A percentile compares a stretch with the other conserved stretches of the same genome.
These are phyloP conservation scores for Colletotrichum spinosum DNA, from an alignment of 2,329 filamentous ascomycete genomes.

Conservation along the genomic window DNA sequence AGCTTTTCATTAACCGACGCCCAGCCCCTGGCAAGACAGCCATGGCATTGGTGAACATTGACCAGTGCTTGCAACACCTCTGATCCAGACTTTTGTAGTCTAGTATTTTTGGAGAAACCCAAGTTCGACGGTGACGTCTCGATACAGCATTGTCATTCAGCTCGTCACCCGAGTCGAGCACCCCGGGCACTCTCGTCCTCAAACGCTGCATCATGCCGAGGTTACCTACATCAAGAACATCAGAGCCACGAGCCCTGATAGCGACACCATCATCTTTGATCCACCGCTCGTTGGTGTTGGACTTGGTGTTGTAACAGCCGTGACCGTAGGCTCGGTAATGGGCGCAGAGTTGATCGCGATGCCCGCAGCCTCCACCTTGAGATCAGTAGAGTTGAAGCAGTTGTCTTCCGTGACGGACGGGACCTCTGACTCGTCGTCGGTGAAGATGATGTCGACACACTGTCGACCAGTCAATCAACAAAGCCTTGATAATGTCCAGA, in stretches of 20 bases:
- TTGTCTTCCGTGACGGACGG: conserved; percentile 69
- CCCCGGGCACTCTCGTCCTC: conserved; percentile 1
- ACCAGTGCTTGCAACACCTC: no score
- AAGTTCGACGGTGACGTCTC: background rate
- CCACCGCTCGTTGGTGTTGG: background rate
- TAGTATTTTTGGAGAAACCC: background rate
- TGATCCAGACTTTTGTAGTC: no score
- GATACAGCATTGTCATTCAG: background rate
- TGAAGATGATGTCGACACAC: conserved; percentile 81
- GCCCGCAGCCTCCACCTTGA: conserved; percentile 44
- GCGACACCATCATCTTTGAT: background rate
- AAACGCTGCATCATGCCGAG: background rate
- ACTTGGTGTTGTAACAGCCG: background rate
- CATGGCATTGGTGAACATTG: background rate
- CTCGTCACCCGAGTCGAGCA: conserved; percentile 1
- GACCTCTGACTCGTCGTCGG: conserved; percentile 64
- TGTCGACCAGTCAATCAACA: conserved; percentile 44
- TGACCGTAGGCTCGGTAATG: conserved; percentile 1
- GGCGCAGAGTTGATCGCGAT: conserved; percentile 6
- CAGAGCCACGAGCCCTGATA: background rate
- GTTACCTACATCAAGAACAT: conserved; percentile 1
- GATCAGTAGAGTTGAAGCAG: conserved; percentile 74
- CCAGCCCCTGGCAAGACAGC: background rate
- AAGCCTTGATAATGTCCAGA: background rate
- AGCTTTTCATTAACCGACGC: no score